Evolutionary conservation across 805 yeast genomes (phyloP).

Genomic region (Wickerhamiella brachini): DNA sequence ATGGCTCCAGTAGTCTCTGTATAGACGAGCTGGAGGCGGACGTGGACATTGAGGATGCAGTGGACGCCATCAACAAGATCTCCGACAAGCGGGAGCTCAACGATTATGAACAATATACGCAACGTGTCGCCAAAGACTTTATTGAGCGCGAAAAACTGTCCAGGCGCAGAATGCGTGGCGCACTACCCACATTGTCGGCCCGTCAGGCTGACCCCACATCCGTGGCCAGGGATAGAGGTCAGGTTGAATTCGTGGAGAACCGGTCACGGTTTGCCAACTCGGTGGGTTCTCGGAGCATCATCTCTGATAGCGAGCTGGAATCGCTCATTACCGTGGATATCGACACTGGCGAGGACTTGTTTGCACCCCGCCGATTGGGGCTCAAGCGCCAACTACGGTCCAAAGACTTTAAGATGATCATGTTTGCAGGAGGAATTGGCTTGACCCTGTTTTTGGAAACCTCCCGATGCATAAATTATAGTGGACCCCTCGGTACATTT

Average conservation of each 20-base stretch:
- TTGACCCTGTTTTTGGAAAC: constrained; percentile 6
- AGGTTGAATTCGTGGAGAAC: constrained; percentile 2
- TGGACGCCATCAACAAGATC: constrained; percentile 11
- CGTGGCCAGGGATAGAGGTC: constrained; percentile 6
- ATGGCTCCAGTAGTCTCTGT: constrained; percentile 22
- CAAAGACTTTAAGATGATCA: not conserved
- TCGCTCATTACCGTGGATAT: not conserved
- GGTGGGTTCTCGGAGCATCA: not conserved
- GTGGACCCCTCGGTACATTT: constrained; percentile 13
- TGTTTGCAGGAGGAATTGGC: constrained; percentile 9
- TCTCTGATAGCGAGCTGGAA: not conserved
- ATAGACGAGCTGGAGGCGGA: constrained; percentile 18
- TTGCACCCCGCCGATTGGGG: not conserved
- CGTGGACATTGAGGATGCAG: constrained; percentile 18
- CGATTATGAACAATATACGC: constrained; percentile 21
- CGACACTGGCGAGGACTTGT: not conserved
- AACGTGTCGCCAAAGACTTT: constrained; percentile 18
- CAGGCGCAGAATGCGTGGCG: constrained; percentile 5
- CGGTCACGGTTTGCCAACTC: not conserved
- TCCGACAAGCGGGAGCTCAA: constrained; percentile 4
- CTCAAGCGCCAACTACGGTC: constrained; percentile 1
- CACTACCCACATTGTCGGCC: constrained; percentile 3
- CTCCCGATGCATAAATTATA: constrained; percentile 3
- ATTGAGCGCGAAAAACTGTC: constrained; percentile 7
- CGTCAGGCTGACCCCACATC: constrained; percentile 1